Evolutionary conservation across 805 yeast species (phyloP).

Genomic region (Wickerhamomyces chaumierensis): DNA sequence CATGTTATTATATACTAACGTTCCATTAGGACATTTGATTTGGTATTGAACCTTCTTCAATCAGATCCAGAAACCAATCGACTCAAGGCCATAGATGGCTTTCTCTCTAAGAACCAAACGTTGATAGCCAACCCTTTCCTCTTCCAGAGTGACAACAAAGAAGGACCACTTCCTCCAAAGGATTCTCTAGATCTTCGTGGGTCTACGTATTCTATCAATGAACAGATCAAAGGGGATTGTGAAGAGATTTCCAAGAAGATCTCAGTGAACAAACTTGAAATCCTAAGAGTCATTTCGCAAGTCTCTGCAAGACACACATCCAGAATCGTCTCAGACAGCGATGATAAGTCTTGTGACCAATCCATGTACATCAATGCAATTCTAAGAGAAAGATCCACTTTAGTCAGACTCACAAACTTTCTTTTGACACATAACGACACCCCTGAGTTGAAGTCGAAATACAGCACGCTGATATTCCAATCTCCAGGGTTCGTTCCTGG

Average conservation of each 20-base stretch:
- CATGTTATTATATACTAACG: no score
- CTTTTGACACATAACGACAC: conserved; percentile 17
- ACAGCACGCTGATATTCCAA: conserved; percentile 11
- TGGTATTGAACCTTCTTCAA: neutral
- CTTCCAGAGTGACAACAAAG: neutral
- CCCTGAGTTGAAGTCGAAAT: conserved; percentile 15
- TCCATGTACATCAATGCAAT: conserved; percentile 26
- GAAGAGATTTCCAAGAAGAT: conserved; percentile 14
- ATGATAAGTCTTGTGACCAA: neutral
- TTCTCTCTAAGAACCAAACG: neutral
- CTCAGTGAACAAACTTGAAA: neutral
- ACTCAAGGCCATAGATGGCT: neutral
- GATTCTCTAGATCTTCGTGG: neutral
- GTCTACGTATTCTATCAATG: conserved; percentile 2
- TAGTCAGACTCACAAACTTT: conserved; percentile 30
- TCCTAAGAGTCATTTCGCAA: conserved; percentile 4
- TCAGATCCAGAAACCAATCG: neutral
- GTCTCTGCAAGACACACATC: conserved; percentile 1
- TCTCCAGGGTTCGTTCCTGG: conserved; percentile 16
- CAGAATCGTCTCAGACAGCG: no score
- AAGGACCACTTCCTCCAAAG: neutral
- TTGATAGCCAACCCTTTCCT: neutral
- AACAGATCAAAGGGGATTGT: conserved; percentile 19
- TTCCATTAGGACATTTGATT: neutral
- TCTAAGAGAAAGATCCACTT: conserved; percentile 39